Evolutionary conservation across 2,329 filamentous ascomycete species (phyloP).

Genomic region (Paecilomyces formosus): DNA sequence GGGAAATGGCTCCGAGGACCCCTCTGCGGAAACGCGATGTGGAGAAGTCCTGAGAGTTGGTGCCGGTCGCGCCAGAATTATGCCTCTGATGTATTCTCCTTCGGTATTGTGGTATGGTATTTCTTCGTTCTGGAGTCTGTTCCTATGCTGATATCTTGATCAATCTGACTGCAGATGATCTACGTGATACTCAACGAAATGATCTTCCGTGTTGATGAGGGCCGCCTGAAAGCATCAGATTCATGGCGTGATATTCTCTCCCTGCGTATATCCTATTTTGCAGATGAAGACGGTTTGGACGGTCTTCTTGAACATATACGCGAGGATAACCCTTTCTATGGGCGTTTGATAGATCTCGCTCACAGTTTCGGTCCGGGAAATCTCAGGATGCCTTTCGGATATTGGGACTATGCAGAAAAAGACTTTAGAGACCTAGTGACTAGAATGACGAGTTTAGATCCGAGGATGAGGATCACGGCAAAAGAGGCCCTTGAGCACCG

Average conservation of each 20-base stretch:
- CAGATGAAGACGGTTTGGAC: constrained; percentile 21
- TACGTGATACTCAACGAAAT: constrained; percentile 22
- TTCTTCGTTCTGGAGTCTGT: background rate
- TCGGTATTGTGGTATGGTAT: constrained; percentile 20
- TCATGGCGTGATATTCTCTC: constrained; percentile 16
- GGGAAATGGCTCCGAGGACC: constrained; percentile 16
- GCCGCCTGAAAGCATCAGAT: constrained; percentile 12
- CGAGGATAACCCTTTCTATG: constrained; percentile 29
- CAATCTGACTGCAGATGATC: constrained; percentile 12
- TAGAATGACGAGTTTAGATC: constrained; percentile 25
- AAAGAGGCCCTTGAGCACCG: constrained; percentile 23
- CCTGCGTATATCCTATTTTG: constrained; percentile 42
- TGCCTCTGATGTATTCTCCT: constrained; percentile 29
- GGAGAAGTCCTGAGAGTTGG: constrained; percentile 30
- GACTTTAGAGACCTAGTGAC: constrained; percentile 22
- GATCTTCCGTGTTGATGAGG: constrained; percentile 17
- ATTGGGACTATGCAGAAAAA: constrained; percentile 33
- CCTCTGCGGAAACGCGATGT: constrained; percentile 25
- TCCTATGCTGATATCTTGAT: background rate
- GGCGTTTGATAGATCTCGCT: constrained; percentile 29
- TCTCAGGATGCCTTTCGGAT: constrained; percentile 33
- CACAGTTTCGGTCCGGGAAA: constrained; percentile 32
- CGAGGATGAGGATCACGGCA: constrained; percentile 18
- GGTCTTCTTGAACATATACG: constrained; percentile 34
- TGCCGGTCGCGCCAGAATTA: constrained; percentile 20